phyloP scores from a whole-genome alignment of 2,329 filamentous ascomycete genomes.

The Curvularia spicifera region DNA sequence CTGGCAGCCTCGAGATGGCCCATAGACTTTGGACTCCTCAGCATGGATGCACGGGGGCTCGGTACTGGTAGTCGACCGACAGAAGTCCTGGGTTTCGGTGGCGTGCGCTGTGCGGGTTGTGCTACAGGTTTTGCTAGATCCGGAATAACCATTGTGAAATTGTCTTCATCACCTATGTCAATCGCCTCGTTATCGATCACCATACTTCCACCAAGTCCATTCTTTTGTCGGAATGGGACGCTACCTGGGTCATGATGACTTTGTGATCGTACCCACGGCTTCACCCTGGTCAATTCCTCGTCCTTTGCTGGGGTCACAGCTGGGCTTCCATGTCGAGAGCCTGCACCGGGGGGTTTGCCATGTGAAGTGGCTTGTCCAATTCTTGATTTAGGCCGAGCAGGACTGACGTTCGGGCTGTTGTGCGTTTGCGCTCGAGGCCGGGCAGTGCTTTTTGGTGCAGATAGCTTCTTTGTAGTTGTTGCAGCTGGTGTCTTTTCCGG shows the following conservation, averaged over 20 bases:
- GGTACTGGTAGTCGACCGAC: constrained; percentile 34
- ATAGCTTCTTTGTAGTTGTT: constrained; percentile 48
- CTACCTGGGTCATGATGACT: constrained; percentile 39
- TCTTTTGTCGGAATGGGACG: constrained; percentile 47
- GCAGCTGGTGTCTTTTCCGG: constrained; percentile 54
- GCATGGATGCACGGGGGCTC: constrained; percentile 35
- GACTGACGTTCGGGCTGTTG: constrained; percentile 46
- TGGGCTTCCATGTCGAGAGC: constrained; percentile 42
- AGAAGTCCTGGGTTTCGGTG: constrained; percentile 39
- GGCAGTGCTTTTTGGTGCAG: constrained; percentile 37
- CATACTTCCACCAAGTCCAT: constrained; percentile 48
- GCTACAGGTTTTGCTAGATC: constrained; percentile 40
- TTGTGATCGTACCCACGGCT: constrained; percentile 51
- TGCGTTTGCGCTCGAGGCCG: constrained; percentile 44
- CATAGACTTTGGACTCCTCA: constrained; percentile 43
- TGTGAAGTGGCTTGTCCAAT: constrained; percentile 37
- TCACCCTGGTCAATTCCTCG: constrained; percentile 57
- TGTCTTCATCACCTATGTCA: constrained; percentile 53
- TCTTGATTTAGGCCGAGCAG: constrained; percentile 47
- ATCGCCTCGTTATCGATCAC: constrained; percentile 49
- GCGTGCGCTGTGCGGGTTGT: constrained; percentile 41
- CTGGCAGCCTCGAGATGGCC: constrained; percentile 27
- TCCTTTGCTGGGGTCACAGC: constrained; percentile 48
- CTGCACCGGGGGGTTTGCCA: constrained; percentile 39
- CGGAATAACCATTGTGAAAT: constrained; percentile 60